phyloP scores from a whole-genome alignment of 2,329 filamentous ascomycete species.

The Colletotrichum lentis region DNA sequence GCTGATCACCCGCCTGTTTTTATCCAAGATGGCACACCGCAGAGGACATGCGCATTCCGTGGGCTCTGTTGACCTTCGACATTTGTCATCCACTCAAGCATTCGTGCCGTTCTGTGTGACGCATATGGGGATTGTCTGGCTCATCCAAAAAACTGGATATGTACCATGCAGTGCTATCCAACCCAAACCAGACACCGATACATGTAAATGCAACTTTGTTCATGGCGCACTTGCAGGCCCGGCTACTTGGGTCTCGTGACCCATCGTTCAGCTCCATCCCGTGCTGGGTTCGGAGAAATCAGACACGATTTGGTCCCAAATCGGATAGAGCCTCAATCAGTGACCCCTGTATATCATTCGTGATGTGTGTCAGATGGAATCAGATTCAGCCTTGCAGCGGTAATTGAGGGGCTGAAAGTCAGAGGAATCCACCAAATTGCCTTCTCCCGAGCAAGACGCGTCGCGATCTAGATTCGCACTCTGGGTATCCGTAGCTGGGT shows the following conservation, averaged over 20 bases:
- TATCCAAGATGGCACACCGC: no score
- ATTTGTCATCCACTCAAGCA: no score
- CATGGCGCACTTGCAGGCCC: not conserved
- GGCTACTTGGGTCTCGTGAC: not conserved
- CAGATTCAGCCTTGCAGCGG: constrained; percentile 14
- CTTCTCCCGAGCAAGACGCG: constrained; percentile 7
- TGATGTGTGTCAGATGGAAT: constrained; percentile 1
- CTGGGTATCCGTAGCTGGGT: not conserved
- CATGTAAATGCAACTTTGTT: not conserved
- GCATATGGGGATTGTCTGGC: no score
- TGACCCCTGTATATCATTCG: constrained; percentile 6
- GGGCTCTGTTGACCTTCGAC: no score
- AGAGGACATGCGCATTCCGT: no score
- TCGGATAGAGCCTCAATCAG: not conserved
- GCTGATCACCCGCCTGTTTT: no score
- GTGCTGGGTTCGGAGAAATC: not conserved
- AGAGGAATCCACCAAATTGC: constrained; percentile 17
- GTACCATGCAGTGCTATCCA: not conserved
- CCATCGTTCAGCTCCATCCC: not conserved
- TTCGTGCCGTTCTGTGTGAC: no score
- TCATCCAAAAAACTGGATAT: not conserved
- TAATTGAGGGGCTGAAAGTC: not conserved
- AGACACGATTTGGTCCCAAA: not conserved
- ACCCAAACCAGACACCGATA: not conserved
- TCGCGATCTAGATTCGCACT: not conserved